Percentiles rank a stretch among this genome's conserved stretches.
Evolutionary conservation across 176 grass and related monocot genomes (phyloP).

Genomic region (Aegilops umbellulata): DNA sequence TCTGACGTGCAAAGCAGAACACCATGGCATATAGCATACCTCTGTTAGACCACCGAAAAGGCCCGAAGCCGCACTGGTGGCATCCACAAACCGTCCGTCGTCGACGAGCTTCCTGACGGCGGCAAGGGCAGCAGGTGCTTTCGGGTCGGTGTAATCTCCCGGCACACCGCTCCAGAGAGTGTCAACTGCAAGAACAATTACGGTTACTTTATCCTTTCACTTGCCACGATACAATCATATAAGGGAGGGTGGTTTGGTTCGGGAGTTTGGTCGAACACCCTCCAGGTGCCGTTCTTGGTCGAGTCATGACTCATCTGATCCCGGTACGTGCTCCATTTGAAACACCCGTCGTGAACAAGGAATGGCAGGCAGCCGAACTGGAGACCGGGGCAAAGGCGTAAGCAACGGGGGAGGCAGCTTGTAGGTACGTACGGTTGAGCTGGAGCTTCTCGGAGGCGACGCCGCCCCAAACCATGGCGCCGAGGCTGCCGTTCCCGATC

Average conservation of each 20-base stretch:
- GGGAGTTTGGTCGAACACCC: constrained; percentile 11
- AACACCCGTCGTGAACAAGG: neutral
- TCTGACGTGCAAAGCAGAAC: neutral
- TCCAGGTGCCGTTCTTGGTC: too few relatives aligned
- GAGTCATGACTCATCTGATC: too few relatives aligned
- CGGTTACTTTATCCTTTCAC: neutral
- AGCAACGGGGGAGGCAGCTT: neutral
- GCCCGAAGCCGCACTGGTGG: constrained; percentile 38
- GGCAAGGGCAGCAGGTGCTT: constrained; percentile 40
- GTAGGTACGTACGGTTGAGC: constrained; percentile 65
- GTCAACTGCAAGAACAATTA: constrained; percentile 30
- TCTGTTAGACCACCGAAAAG: constrained; percentile 45
- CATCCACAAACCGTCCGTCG: constrained; percentile 44
- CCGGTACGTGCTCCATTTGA: neutral
- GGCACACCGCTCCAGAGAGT: constrained; percentile 64
- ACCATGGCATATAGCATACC: constrained; percentile 33
- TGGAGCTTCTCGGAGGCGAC: constrained; percentile 74
- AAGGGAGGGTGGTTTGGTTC: neutral
- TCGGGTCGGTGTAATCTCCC: constrained; percentile 53
- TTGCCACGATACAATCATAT: neutral
- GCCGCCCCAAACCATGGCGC: constrained; percentile 81
- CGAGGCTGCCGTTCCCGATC: constrained; percentile 74
- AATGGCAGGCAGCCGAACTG: neutral
- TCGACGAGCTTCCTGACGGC: constrained; percentile 68
- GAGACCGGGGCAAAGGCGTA: neutral